phyloP scores from a whole-genome alignment of 2,329 filamentous ascomycete genomes.

The Onygenales sp. region DNA sequence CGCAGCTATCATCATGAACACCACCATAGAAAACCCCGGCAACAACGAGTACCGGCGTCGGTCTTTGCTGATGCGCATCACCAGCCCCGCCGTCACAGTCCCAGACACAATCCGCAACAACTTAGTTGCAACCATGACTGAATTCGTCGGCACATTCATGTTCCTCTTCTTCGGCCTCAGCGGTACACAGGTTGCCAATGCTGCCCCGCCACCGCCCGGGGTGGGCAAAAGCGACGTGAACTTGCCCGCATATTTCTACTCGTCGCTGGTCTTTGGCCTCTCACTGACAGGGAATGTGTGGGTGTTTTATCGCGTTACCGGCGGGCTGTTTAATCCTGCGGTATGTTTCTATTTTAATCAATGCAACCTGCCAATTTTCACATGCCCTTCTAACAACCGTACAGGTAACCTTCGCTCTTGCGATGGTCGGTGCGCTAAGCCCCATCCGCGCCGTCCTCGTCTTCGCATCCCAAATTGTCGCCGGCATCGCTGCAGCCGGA shows the following conservation, averaged over 20 bases:
- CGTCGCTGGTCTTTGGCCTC: slow-evolving; percentile 36
- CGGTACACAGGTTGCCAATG: slow-evolving; percentile 38
- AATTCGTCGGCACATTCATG: slow-evolving; percentile 44
- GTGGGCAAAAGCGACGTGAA: slow-evolving; percentile 25
- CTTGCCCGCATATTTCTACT: slow-evolving; percentile 26
- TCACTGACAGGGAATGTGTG: slow-evolving; percentile 45
- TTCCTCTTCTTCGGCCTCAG: slow-evolving; percentile 42
- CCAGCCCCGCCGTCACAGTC: not conserved
- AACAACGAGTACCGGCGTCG: not conserved
- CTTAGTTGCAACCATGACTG: slow-evolving; percentile 38
- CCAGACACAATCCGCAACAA: slow-evolving; percentile 29
- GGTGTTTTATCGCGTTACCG: slow-evolving; percentile 45
- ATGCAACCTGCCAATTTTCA: not conserved
- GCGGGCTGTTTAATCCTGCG: slow-evolving; percentile 43
- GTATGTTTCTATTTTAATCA: slow-evolving; percentile 19
- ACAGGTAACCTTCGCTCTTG: slow-evolving; percentile 49
- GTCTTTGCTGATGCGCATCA: no score
- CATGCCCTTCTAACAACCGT: not conserved
- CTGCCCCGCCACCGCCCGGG: slow-evolving; percentile 22
- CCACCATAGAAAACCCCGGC: not conserved
- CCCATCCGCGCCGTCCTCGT: slow-evolving; percentile 44
- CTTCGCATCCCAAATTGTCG: slow-evolving; percentile 49
- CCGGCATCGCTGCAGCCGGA: slow-evolving; percentile 49
- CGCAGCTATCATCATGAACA: not conserved
- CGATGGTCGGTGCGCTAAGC: slow-evolving; percentile 49